Conservation (phyloP, 768 basidiomycete genomes). For the Trametes sanguinea region DNA sequence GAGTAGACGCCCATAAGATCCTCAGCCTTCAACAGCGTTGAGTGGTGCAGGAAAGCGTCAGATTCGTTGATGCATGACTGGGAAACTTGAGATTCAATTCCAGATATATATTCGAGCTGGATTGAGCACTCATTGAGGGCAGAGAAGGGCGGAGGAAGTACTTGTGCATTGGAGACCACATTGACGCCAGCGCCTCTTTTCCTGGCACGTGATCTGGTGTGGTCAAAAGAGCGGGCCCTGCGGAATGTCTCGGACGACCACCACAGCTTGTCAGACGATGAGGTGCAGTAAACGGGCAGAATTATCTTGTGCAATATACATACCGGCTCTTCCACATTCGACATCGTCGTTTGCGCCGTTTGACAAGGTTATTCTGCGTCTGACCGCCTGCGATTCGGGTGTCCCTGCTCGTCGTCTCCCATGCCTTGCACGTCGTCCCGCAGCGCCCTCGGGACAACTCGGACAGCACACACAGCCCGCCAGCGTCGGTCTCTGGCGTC, state of each 20-base stretch:
- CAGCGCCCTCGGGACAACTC: slow-evolving; percentile 5
- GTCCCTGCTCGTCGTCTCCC: not conserved
- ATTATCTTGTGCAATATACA: no score
- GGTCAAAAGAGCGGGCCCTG: not conserved
- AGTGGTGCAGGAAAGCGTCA: no score
- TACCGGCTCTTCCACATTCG: no score
- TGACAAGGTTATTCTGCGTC: no score
- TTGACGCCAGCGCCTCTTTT: not conserved
- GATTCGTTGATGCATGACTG: no score
- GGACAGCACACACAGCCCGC: not conserved
- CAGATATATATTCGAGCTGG: no score
- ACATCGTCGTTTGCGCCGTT: no score
- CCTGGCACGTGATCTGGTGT: not conserved
- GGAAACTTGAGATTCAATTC: no score
- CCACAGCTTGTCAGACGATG: not conserved
- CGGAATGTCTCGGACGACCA: slow-evolving; percentile 1
- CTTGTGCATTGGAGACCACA: not conserved
- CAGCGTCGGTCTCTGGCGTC: not conserved
- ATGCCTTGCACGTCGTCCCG: not conserved
- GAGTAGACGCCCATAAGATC: not conserved
- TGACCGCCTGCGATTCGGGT: no score
- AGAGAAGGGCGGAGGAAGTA: no score
- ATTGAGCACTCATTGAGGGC: no score
- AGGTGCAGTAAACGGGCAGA: not conserved
- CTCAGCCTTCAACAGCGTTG: no score